Evolutionary conservation across 1,139 yeast genomes (phyloP), one percentile per base, ranked within the genome.

Genomic region (Yamadazyma diddensiae): DNA sequence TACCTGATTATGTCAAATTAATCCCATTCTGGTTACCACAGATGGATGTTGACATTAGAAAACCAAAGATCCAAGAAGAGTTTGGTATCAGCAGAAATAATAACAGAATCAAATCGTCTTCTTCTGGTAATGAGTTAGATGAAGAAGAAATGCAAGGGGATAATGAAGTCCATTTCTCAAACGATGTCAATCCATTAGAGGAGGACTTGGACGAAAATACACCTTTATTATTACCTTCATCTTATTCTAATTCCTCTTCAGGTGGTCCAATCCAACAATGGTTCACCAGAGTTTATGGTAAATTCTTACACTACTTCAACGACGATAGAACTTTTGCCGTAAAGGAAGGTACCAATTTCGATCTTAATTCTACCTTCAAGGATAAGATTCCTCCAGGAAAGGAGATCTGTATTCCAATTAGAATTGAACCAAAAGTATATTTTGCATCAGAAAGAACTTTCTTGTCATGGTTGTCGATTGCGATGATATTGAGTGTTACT

Each of bases 11-110:
- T 57, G 88, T 87, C 27, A 74, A 79, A 35, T 73, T 87, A 45
- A 81, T 92, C 50, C 98, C 98, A 33, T 92, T 86, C 63, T 92
- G 98, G 98, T 70, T 82, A 46, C 97, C 97, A n/a, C 98, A 92
- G 63, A 92, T 92, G 98, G 86, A 79, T 46, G 82, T 82, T 32
- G 98, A 92, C 55, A 92, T 92, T 46, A 80, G 95, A 56, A 92
- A 92, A 58, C 97, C 97, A 21, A 78, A 81, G 42, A 63, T 76
- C 24, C 77, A 77, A 50, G 77, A 74, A 42, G 78, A 76, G 35
- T 71, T 73, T 48, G 94, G 94, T 47, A 70, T 70, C 41, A 57
- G 53, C 33, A 59, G 73, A 47, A 58, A 60, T 25, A 59, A 56
- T 29, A 49, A 53, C 35, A 47, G 45, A 30, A 41, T 44, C 38